phyloP scores from a whole-genome alignment of 2,329 filamentous ascomycete genomes.

The Pochonia chlamydosporia region DNA sequence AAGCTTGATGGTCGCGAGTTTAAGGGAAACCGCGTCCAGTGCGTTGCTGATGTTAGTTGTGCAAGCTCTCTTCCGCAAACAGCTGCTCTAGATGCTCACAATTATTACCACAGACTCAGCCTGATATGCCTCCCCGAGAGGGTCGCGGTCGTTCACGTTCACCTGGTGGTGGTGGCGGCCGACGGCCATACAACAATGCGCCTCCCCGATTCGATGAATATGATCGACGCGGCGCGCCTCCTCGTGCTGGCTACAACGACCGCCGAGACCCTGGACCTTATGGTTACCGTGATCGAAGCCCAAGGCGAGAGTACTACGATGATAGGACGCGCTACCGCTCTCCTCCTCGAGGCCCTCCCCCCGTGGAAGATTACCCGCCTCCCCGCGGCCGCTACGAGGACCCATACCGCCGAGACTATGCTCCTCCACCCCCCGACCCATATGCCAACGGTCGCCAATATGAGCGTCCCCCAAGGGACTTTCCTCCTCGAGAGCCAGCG shows the following conservation, averaged over 20 bases:
- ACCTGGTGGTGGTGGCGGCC: slow-evolving; percentile 35
- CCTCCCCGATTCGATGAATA: slow-evolving; percentile 67
- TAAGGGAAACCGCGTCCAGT: slow-evolving; percentile 81
- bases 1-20: slow-evolving; percentile 92
- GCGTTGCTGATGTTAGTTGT: slow-evolving; percentile 75
- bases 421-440: slow-evolving; percentile 58
- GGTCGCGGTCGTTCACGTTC: slow-evolving; percentile 71
- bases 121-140: slow-evolving; percentile 65
- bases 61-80: too few relatives aligned
- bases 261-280: slow-evolving; percentile 60
- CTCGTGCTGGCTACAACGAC: slow-evolving; percentile 63
- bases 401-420: slow-evolving; percentile 66
- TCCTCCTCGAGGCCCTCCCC: slow-evolving; percentile 59
- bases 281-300: slow-evolving; percentile 83
- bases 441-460: slow-evolving; percentile 54
- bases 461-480: slow-evolving; percentile 48
- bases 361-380: slow-evolving; percentile 70
- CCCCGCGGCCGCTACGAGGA: slow-evolving; percentile 69
- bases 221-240: slow-evolving; percentile 68
- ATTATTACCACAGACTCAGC: slow-evolving; percentile 57
- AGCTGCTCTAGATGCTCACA: too few relatives aligned
- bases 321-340: slow-evolving; percentile 76
- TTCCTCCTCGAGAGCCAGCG: slow-evolving; percentile 37
- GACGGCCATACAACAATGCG: slow-evolving; percentile 51
- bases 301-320: slow-evolving; percentile 82